These are phyloP conservation scores for Apophysomyces trapeziformis DNA, from an alignment of 371 early-diverging fungal species.

Conservation along the genomic window DNA sequence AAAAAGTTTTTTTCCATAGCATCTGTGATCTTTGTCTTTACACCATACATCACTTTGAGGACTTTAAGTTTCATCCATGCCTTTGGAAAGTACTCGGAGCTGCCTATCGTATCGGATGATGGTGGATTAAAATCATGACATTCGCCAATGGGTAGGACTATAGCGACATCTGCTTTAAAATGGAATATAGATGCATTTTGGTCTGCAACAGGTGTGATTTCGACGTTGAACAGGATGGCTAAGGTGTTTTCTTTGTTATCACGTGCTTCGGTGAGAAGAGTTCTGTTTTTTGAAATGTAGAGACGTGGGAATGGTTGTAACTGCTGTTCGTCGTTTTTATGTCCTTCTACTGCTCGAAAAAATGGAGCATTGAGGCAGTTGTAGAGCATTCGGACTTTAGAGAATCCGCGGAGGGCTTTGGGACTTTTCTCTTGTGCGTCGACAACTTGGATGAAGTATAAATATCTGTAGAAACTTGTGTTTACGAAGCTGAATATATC, in stretches of 20 bases:
- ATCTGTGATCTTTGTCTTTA: conserved; percentile 28
- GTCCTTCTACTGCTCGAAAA: conserved; percentile 44
- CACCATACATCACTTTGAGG: conserved; percentile 26
- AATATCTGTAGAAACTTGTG: conserved; percentile 39
- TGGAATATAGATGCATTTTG: conserved; percentile 18
- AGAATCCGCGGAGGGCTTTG: conserved; percentile 34
- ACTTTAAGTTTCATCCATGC: conserved; percentile 47
- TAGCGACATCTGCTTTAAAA: conserved; percentile 33
- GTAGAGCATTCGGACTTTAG: conserved; percentile 43
- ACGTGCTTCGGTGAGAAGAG: conserved; percentile 36
- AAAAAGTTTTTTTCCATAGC: conserved; percentile 42
- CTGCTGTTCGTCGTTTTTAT: conserved; percentile 31
- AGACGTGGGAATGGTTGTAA: conserved; percentile 49
- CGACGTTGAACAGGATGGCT: conserved; percentile 44
- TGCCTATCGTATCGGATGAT: conserved; percentile 20
- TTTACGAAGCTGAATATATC: too few species aligned
- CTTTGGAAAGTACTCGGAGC: conserved; percentile 40
- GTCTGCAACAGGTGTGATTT: conserved; percentile 12
- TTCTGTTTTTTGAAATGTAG: conserved; percentile 54
- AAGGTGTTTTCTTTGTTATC: conserved; percentile 43
- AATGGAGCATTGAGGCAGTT: conserved; percentile 48
- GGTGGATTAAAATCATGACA: conserved; percentile 36
- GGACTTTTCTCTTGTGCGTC: conserved; percentile 30
- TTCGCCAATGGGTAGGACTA: conserved; percentile 39
- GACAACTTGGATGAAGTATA: conserved; percentile 36